phyloP scores from a whole-genome alignment of 2,329 filamentous ascomycete genomes.

The Aspergillus unguis region DNA sequence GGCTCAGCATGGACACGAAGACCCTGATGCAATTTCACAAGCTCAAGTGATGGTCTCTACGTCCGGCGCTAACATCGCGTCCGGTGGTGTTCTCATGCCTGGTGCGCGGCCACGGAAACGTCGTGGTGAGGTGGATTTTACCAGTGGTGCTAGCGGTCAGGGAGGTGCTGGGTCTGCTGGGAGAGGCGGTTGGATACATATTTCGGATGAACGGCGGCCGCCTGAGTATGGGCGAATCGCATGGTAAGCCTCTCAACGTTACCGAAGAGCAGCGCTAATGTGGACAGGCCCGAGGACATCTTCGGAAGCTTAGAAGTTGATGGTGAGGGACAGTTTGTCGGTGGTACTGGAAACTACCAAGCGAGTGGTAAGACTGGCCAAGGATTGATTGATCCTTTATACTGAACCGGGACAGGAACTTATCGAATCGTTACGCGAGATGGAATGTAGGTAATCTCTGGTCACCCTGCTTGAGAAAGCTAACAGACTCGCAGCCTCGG shows the following conservation, averaged over 20 bases:
- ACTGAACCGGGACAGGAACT: slow-evolving; percentile 42
- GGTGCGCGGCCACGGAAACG: slow-evolving; percentile 29
- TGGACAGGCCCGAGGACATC: slow-evolving; percentile 58
- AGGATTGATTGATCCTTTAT: not conserved
- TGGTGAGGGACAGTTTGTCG: slow-evolving; percentile 55
- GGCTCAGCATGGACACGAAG: slow-evolving; percentile 51
- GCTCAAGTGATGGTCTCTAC: slow-evolving; percentile 60
- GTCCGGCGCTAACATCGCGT: slow-evolving; percentile 53
- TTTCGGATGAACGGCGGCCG: slow-evolving; percentile 58
- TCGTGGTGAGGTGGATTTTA: slow-evolving; percentile 44
- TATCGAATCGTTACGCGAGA: slow-evolving; percentile 60
- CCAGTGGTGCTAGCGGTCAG: slow-evolving; percentile 57
- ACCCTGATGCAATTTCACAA: slow-evolving; percentile 57
- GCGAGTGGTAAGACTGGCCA: slow-evolving; percentile 46
- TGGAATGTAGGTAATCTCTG: slow-evolving; percentile 49
- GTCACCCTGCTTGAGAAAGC: slow-evolving; percentile 3
- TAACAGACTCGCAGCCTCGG: slow-evolving; percentile 37
- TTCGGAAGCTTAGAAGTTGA: slow-evolving; percentile 64
- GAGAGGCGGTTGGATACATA: slow-evolving; percentile 60
- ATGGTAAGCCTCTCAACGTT: slow-evolving; percentile 36
- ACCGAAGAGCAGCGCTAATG: slow-evolving; percentile 12
- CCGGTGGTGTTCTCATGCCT: slow-evolving; percentile 49
- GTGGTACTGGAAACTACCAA: slow-evolving; percentile 57
- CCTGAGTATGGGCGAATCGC: slow-evolving; percentile 64
- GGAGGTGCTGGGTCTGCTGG: slow-evolving; percentile 58